Evolutionary conservation across 371 early-diverging fungal species (phyloP), one percentile per base, ranked within the genome.

Genomic region (Mucor lusitanicus): DNA sequence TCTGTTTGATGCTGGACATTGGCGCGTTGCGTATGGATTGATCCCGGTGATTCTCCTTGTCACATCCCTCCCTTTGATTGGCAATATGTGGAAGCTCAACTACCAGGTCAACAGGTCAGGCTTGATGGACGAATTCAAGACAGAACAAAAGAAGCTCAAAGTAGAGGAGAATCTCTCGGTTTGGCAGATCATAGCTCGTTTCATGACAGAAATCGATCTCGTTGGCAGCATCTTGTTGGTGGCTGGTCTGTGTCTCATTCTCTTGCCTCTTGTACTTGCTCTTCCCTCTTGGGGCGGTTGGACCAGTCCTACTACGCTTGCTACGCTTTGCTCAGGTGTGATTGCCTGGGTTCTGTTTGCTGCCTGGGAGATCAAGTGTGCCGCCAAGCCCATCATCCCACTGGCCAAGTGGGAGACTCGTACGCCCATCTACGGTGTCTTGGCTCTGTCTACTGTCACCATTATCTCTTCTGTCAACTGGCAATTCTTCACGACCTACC

Each of bases 221-320:
- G 30, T 83, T 28, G 85, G 85, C 6, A 75, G 77, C 32, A 5
- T 80, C 1, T 66, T 85, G 30, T 63, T 85, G 53, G 71, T 82
- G 15, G 69, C 71, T n/a, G 78, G 74, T 28, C 72, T 85, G 61
- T 70, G 68, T 35, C 53, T 82, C 46, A 69, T 81, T 9, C 50
- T 85, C 6, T 64, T 85, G 60, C 85, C 85, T 25, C 64, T 83
- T 19, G 78, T 80, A 0, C 69, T 85, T 30, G 82, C 82, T 23
- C 58, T 60, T 19, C 63, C 77, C 19, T 71, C 42, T 15, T 79
- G 79, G 67, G 80, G 79, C 19, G 83, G 83, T 28, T 85, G 85
- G 85, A 9, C 37, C 2, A 69, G 69, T 23, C 61, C 61, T 8
- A 73, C 21, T 23, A 73, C 69, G 0, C 62, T 72, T 44, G 68